Conservation (phyloP, 129 eudicot genomes). For the Daucus carota region DNA sequence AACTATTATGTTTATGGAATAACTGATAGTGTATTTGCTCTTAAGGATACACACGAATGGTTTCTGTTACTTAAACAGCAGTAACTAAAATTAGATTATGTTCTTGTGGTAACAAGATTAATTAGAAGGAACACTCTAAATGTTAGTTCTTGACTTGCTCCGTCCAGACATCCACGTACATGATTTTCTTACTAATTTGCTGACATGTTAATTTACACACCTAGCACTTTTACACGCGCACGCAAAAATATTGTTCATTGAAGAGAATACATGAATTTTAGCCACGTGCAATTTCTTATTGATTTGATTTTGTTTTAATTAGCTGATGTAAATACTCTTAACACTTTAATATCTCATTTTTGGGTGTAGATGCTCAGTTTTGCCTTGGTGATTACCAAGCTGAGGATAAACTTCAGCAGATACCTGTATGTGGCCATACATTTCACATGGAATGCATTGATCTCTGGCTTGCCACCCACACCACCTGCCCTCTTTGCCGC, state of each 20-base stretch:
- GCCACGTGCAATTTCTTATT: neutral
- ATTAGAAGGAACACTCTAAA: neutral
- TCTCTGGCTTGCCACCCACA: conserved; percentile 67
- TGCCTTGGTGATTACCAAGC: conserved; percentile 84
- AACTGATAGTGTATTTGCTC: neutral
- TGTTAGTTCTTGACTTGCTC: neutral
- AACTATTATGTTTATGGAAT: neutral
- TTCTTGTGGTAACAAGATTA: neutral
- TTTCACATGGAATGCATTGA: conserved; percentile 83
- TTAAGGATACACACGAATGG: too few species aligned
- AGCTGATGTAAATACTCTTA: neutral
- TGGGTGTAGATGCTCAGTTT: conserved; percentile 67
- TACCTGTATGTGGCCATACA: conserved; percentile 73
- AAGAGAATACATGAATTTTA: neutral
- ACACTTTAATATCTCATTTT: neutral
- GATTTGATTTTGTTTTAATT: neutral
- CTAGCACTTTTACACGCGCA: neutral
- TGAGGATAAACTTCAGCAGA: conserved; percentile 73
- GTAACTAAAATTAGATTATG: neutral
- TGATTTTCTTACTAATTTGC: neutral
- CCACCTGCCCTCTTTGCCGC: conserved; percentile 90
- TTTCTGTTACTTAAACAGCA: neutral
- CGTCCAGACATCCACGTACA: neutral
- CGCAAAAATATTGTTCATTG: neutral
- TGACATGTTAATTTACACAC: neutral